Evolutionary conservation across 2,329 filamentous ascomycete species (phyloP).

Genomic region (Venturia nashicola): DNA sequence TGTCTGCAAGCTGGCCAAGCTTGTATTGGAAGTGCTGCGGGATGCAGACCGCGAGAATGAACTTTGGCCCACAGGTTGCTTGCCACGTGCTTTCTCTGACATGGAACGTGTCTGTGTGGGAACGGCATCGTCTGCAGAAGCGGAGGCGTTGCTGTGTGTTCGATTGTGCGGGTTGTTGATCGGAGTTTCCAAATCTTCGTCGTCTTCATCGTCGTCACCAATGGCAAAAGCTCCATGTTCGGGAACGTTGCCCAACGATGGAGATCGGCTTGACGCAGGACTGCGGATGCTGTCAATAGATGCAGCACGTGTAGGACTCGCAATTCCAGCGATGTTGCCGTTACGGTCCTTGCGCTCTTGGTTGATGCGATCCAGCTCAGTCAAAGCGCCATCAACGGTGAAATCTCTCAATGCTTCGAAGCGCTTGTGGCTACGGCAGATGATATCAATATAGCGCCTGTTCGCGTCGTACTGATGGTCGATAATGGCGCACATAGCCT

Average conservation of each 20-base stretch:
- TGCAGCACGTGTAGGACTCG: slow-evolving; percentile 34
- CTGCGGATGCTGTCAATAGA: slow-evolving; percentile 59
- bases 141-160: slow-evolving; percentile 29
- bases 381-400: slow-evolving; percentile 81
- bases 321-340: slow-evolving; percentile 25
- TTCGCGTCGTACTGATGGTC: slow-evolving; percentile 85
- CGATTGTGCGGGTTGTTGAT: too few relatives aligned
- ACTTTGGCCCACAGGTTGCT: too few relatives aligned
- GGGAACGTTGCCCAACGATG: slow-evolving; percentile 54
- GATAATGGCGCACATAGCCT: slow-evolving; percentile 79
- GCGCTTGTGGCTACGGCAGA: slow-evolving; percentile 59
- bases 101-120: slow-evolving; percentile 26
- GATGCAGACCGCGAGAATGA: too few relatives aligned
- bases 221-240: slow-evolving; percentile 77
- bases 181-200: slow-evolving; percentile 54
- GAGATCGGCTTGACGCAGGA: slow-evolving; percentile 44
- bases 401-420: slow-evolving; percentile 80
- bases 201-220: too few relatives aligned
- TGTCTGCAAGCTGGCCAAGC: too few relatives aligned
- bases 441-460: slow-evolving; percentile 64
- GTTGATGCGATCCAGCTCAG: slow-evolving; percentile 74
- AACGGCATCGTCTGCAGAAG: slow-evolving; percentile 21
- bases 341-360: slow-evolving; percentile 55
- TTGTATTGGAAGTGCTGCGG: too few relatives aligned
- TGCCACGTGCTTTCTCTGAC: too few relatives aligned